Evolutionary conservation across 371 early-diverging fungal genomes (phyloP), one percentile per base, ranked within the genome.

Genomic region (Rhizopus delemar): DNA sequence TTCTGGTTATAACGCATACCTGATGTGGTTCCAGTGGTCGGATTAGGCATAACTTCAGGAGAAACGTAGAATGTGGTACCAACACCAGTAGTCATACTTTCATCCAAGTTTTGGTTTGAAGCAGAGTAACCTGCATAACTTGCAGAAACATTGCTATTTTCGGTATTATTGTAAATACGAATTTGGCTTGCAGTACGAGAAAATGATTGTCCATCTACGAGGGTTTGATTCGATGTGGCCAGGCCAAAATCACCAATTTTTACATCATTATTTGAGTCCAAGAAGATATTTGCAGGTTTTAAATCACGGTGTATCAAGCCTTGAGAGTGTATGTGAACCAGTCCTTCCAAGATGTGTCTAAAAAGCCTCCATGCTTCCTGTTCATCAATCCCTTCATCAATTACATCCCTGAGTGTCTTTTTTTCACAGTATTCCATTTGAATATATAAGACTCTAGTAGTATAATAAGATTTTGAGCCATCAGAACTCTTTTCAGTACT

Each of bases 161-260:
- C 46, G 6, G 49, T n/a, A 9, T 46, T 15, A 46, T 51, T 59
- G 5, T 43, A 53, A 29, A 57, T 56, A 46, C 56, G 38, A 22
- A 28, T 28, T 29, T 45, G 65, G 28, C 63, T 68, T 35, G 45
- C 43, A 32, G 35, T 66, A 33, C 41, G 35, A 13, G 43, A 46
- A 34, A 66, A 41, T 0, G 63, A 38, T 3, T 54, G 46, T 15
- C 55, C 69, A 41, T 87, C 88, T 4, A 82, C 78, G 28, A 85
- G 70, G 3, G 90, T 81, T 60, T 77, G 75, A 58, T 71, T 77
- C 7, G 81, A 86, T 29, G 96, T 97, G 1, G 93, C 94, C 56
- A 99, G 83, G 0, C 99, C 99, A 79, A 99, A 99, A 66, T 99
- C 99, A 56, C 97, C 97, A 62, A 99, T 93, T 56, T 95, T 95